Evolutionary conservation across 1,139 yeast genomes (phyloP), one percentile per base, ranked within the genome.

Genomic region (Barnettozyma hawaiiensis): DNA sequence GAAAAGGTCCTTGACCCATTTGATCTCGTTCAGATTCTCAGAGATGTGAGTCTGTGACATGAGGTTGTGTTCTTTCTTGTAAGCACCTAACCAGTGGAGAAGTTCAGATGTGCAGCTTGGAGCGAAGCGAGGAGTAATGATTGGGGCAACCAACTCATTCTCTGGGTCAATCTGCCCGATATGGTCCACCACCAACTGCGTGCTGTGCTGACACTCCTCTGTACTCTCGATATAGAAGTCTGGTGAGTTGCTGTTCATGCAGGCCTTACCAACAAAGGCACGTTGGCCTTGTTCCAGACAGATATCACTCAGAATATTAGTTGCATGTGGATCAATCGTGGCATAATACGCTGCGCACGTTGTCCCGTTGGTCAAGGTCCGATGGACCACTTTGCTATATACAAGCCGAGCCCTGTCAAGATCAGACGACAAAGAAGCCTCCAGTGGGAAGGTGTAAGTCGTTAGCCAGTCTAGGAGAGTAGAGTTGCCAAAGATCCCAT

Each of bases 271-370:
- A 24, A 92, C 81, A 49, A 85, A 75, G 0, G 96, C 96, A 47
- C 97, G 70, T 63, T 90, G 97, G 18, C 96, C 96, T 29, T 65
- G 56, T 36, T 66, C 50, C 15, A 81, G 63, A 27, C 94, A 78
- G 27, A 85, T 61, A 47, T 83, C 84, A 2, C 95, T 96, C 55
- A 92, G 75, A 28, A 82, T 52, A 42, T 81, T 81, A 3, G 96
- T 76, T 2, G 96, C 82, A 10, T 72, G 76, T 0, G 81, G 69
- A 58, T 92, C 95, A 36, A 86, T 80, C 0, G 97, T 87, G 5
- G 97, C 92, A 60, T 81, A 92, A 64, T 92, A 92, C 0, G 95
- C 75, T 0, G 95, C 96, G 46, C 95, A 81, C 0, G 98, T 92
- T 1, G 97, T 92, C 8, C 98, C 98, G 57, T 78, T 71, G 4